Conservation (phyloP, 2,329 filamentous ascomycete species). For the Westerdykella sp. region DNA sequence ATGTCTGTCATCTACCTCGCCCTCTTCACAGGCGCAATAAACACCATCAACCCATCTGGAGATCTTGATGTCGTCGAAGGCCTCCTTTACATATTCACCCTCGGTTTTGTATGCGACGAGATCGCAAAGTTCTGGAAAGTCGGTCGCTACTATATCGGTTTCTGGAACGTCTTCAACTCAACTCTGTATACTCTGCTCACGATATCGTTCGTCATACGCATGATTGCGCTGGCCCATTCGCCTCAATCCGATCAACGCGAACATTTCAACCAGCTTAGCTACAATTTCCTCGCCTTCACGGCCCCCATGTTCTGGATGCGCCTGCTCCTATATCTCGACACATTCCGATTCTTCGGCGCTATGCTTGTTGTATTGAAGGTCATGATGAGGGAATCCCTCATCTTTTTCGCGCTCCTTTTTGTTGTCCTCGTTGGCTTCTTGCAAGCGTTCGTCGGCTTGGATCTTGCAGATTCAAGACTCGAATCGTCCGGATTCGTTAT, state of each 20-base stretch:
- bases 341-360: slow-evolving; percentile 89
- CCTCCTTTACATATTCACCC: slow-evolving; percentile 81
- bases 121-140: slow-evolving; percentile 88
- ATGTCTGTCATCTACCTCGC: slow-evolving; percentile 77
- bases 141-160: slow-evolving; percentile 81
- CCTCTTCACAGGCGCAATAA: slow-evolving; percentile 86
- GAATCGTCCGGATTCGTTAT: slow-evolving; percentile 64
- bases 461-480: slow-evolving; percentile 66
- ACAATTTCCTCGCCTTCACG: slow-evolving; percentile 88
- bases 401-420: slow-evolving; percentile 87
- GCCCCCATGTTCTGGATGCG: slow-evolving; percentile 97
- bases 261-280: slow-evolving; percentile 72
- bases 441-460: slow-evolving; percentile 89
- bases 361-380: slow-evolving; percentile 94
- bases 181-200: slow-evolving; percentile 73
- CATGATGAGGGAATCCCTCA: slow-evolving; percentile 65
- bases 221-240: slow-evolving; percentile 67
- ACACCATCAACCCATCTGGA: slow-evolving; percentile 80
- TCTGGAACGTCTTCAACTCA: slow-evolving; percentile 95
- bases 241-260: slow-evolving; percentile 45
- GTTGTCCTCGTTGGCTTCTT: slow-evolving; percentile 83
- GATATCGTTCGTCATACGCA: slow-evolving; percentile 70
- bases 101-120: slow-evolving; percentile 88
- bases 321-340: slow-evolving; percentile 85
- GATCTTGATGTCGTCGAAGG: slow-evolving; percentile 80